Evolutionary conservation across 2,329 filamentous ascomycete genomes (phyloP).

Genomic region (Trichoderma guizhouense): DNA sequence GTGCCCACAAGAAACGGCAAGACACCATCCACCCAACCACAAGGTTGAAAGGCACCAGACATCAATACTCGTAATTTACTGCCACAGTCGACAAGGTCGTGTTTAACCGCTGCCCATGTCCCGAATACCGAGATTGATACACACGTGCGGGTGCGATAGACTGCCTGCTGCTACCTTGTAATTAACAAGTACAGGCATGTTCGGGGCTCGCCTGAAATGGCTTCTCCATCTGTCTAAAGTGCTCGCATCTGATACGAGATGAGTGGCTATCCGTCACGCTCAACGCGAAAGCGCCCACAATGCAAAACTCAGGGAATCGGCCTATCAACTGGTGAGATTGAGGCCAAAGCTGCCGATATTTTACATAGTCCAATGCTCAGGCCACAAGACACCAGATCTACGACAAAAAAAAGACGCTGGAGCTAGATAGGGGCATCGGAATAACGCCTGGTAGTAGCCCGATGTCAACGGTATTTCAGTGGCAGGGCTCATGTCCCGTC

Average conservation of each 20-base stretch:
- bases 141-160: constrained; percentile 1
- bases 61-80: background rate
- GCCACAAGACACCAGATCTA: constrained; percentile 3
- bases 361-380: background rate
- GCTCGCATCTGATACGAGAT: background rate
- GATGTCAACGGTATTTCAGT: background rate
- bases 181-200: background rate
- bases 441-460: background rate
- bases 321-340: background rate
- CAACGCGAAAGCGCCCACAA: background rate
- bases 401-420: background rate
- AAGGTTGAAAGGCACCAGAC: background rate
- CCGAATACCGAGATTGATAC: constrained; percentile 5
- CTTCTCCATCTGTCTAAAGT: background rate
- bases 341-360: background rate
- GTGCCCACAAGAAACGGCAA: background rate
- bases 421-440: background rate
- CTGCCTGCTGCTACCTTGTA: background rate
- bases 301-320: background rate
- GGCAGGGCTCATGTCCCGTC: background rate
- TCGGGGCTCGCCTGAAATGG: background rate
- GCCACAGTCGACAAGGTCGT: background rate
- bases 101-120: background rate
- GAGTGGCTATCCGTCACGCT: background rate
- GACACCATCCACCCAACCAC: background rate